Conservation (phyloP, 1,139 yeast genomes). For the Yamadazyma diospyri region DNA sequence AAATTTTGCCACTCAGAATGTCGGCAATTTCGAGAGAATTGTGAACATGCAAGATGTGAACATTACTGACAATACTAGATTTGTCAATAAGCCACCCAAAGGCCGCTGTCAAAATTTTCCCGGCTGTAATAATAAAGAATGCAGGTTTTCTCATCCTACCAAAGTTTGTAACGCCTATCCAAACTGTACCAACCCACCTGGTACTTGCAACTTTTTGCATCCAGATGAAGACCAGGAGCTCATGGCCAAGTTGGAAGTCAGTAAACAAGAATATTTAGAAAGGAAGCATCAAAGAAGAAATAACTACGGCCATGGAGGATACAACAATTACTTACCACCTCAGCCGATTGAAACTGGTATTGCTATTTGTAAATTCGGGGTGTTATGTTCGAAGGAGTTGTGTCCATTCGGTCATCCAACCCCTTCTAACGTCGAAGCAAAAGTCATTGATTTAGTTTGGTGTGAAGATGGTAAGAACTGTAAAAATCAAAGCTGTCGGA, state of each 20-base stretch:
- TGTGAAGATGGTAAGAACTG: slow-evolving; percentile 71
- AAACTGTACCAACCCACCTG: slow-evolving; percentile 73
- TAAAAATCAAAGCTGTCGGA: slow-evolving; percentile 55
- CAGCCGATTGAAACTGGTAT: slow-evolving; percentile 37
- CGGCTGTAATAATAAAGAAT: slow-evolving; percentile 63
- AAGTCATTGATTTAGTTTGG: slow-evolving; percentile 69
- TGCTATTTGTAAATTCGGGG: slow-evolving; percentile 72
- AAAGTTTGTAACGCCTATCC: slow-evolving; percentile 74
- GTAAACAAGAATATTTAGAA: slow-evolving; percentile 48
- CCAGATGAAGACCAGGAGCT: slow-evolving; percentile 79
- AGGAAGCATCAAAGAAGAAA: slow-evolving; percentile 20
- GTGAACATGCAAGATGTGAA: slow-evolving; percentile 27
- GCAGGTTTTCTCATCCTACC: slow-evolving; percentile 78
- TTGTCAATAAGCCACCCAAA: slow-evolving; percentile 41
- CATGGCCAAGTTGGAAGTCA: slow-evolving; percentile 61
- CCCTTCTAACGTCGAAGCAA: slow-evolving; percentile 72
- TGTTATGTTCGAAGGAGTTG: slow-evolving; percentile 66
- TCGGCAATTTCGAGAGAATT: slow-evolving; percentile 39
- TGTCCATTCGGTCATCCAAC: slow-evolving; percentile 94
- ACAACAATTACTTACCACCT: slow-evolving; percentile 14
- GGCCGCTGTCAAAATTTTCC: slow-evolving; percentile 81
- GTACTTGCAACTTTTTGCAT: slow-evolving; percentile 79
- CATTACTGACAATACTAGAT: slow-evolving; percentile 21
- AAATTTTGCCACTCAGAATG: slow-evolving; percentile 32
- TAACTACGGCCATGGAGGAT: not conserved